A percentile compares a stretch with the other conserved stretches of the same genome.
Conservation (phyloP, 148 eudicot species). For the Rhododendron griersonianum region DNA sequence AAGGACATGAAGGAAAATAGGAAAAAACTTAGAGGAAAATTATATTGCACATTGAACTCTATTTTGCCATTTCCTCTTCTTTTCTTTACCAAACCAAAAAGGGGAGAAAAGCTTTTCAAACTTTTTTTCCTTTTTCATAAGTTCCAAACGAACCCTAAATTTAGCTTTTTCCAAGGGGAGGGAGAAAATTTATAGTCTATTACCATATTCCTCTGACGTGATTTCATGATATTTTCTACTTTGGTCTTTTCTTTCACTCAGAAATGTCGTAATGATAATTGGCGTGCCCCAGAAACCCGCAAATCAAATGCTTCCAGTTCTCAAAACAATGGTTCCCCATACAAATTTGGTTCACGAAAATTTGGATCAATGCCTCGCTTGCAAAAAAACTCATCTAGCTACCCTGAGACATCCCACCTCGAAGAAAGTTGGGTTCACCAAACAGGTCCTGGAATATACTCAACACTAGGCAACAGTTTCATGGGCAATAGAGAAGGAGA, state of each 20-base stretch:
- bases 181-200: not conserved
- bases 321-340: not conserved
- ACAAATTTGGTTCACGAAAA: not conserved
- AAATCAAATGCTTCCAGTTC: not conserved
- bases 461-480: not conserved
- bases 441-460: not conserved
- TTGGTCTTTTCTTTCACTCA: not conserved
- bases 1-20: too few species aligned
- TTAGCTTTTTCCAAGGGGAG: not conserved
- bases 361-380: constrained; percentile 13
- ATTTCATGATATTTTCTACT: not conserved
- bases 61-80: too few species aligned
- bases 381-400: not conserved
- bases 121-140: too few species aligned
- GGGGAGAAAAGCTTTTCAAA: too few species aligned
- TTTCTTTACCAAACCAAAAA: too few species aligned
- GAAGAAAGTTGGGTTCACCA: not conserved
- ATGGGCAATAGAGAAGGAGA: not conserved
- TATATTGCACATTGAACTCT: too few species aligned
- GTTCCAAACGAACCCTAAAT: too few species aligned
- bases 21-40: too few species aligned
- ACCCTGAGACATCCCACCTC: not conserved
- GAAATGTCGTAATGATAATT: constrained; percentile 16
- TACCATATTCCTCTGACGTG: not conserved
- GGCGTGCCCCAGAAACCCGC: constrained; percentile 9